These are phyloP conservation scores for Conringia planisiliqua DNA, from an alignment of 345 rosid genomes.

Conservation along the genomic window DNA sequence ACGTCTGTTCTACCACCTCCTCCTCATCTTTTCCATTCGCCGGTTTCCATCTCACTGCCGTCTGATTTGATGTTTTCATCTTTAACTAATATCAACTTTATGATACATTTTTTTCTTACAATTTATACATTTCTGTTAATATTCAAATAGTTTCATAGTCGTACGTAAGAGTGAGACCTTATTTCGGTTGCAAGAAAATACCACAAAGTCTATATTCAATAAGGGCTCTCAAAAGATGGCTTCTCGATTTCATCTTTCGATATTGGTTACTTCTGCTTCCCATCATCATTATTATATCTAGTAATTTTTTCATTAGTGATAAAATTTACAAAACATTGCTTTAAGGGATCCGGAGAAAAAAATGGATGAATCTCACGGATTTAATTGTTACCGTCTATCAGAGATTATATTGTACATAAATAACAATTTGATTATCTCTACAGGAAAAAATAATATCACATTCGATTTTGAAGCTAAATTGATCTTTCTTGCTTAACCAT, in stretches of 20 bases:
- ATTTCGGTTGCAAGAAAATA: not conserved
- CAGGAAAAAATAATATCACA: no score
- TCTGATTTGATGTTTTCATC: not conserved
- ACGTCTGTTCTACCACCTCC: not conserved
- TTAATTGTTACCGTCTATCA: no score
- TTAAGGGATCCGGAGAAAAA: not conserved
- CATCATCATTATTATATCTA: not conserved
- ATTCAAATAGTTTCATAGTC: not conserved
- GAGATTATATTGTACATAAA: not conserved
- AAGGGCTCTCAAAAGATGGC: not conserved
- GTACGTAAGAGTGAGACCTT: not conserved
- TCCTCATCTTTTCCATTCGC: conserved; percentile 25
- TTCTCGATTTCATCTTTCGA: not conserved
- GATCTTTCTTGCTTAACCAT: not conserved
- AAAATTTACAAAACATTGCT: not conserved
- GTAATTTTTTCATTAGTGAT: not conserved
- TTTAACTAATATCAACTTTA: not conserved
- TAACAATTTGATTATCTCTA: not conserved
- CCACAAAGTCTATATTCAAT: not conserved
- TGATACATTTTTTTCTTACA: not conserved
- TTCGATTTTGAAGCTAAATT: not conserved
- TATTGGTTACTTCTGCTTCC: not conserved
- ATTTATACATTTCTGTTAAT: conserved; percentile 20
- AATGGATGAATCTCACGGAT: not conserved
- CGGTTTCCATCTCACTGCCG: conserved; percentile 21